Evolutionary conservation across 2,329 filamentous ascomycete genomes (phyloP).

Genomic region (Ophiosphaerella korrae): DNA sequence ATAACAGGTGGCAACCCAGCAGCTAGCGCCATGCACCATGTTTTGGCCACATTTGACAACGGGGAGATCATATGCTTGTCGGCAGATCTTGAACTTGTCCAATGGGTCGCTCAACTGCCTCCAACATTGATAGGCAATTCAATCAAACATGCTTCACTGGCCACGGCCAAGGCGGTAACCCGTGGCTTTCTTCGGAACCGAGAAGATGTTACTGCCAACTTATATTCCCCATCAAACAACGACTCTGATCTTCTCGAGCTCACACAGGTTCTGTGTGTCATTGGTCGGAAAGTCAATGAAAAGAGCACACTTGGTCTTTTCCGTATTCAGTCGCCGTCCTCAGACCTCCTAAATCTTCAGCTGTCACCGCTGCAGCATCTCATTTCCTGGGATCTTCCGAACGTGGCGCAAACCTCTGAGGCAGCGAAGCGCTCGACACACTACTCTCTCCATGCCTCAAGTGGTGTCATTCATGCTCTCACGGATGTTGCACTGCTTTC

Average conservation of each 20-base stretch:
- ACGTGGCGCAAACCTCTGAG: constrained; percentile 12
- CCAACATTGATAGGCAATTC: constrained; percentile 23
- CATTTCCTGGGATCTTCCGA: constrained; percentile 35
- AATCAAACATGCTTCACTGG: constrained; percentile 42
- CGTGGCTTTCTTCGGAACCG: constrained; percentile 53
- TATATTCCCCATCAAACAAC: constrained; percentile 38
- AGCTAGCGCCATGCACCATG: constrained; percentile 42
- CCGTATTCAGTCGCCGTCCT: constrained; percentile 38
- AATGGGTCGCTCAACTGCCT: constrained; percentile 39
- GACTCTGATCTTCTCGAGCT: constrained; percentile 41
- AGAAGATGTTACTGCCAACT: constrained; percentile 49
- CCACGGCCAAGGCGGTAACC: constrained; percentile 47
- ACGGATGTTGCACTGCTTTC: constrained; percentile 60
- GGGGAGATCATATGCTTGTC: constrained; percentile 67
- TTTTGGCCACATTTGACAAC: constrained; percentile 65
- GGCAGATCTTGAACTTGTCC: constrained; percentile 52
- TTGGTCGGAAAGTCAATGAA: constrained; percentile 28
- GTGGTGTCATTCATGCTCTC: constrained; percentile 68
- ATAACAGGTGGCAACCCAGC: constrained; percentile 21
- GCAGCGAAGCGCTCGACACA: constrained; percentile 11
- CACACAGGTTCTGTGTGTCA: constrained; percentile 41
- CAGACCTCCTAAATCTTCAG: constrained; percentile 35
- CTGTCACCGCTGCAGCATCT: constrained; percentile 41
- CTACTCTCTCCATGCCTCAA: constrained; percentile 66
- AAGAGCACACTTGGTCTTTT: constrained; percentile 31